Evolutionary conservation across 805 yeast species (phyloP).

Genomic region (Yarrowia yakushimensis): DNA sequence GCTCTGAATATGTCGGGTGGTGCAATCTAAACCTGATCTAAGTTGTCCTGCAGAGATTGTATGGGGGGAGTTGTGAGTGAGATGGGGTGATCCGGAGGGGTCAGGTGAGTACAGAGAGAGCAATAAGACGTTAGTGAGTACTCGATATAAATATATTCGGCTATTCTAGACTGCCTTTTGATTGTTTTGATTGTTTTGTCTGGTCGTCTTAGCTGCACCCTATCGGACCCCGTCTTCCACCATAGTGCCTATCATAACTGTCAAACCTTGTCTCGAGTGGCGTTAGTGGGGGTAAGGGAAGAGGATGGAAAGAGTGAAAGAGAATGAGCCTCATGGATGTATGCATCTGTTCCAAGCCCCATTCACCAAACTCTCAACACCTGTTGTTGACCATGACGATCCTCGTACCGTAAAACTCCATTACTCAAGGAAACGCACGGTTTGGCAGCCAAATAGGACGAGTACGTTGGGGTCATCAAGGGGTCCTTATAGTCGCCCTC

Average conservation of each 20-base stretch:
- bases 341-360: no score
- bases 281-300: background rate
- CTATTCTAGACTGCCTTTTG: no score
- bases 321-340: no score
- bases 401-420: background rate
- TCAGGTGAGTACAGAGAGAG: no score
- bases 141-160: no score
- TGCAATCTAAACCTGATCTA: background rate
- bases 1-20: background rate
- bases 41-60: background rate
- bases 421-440: conserved; percentile 9
- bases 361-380: background rate
- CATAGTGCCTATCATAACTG: background rate
- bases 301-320: no score
- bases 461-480: conserved; percentile 9
- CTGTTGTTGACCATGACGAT: background rate
- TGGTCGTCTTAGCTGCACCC: background rate
- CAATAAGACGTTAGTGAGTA: no score
- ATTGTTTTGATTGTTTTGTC: no score
- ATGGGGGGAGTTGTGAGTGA: no score
- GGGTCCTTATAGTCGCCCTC: conserved; percentile 14
- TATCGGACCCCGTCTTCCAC: background rate
- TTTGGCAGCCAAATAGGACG: conserved; percentile 13
- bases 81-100: no score
- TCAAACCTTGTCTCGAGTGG: background rate